These are phyloP conservation scores for Russula abietina DNA, from an alignment of 768 basidiomycete species.

Conservation along the genomic window DNA sequence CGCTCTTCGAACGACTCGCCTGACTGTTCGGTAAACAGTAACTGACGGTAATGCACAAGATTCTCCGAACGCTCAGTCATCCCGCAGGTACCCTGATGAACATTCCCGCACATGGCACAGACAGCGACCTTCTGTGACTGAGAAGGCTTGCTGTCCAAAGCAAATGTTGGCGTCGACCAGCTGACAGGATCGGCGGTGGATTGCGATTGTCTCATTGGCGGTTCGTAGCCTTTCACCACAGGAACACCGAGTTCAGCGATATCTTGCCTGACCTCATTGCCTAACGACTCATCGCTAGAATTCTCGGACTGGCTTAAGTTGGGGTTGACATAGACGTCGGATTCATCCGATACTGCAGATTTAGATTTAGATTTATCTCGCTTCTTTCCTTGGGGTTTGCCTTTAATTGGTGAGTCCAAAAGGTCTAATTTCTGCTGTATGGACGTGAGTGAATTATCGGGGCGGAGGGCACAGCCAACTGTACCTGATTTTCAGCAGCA, in stretches of 20 bases:
- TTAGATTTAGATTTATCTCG: slow-evolving; percentile 32
- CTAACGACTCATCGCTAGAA: slow-evolving; percentile 4
- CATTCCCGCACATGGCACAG: slow-evolving; percentile 60
- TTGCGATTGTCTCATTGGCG: neutral
- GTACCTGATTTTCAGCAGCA: slow-evolving; percentile 37
- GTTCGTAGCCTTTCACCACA: neutral
- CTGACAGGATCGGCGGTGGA: neutral
- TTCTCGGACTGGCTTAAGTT: slow-evolving; percentile 12
- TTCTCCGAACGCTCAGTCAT: slow-evolving; percentile 65
- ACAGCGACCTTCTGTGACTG: slow-evolving; percentile 20
- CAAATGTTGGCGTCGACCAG: neutral
- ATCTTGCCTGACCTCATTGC: neutral
- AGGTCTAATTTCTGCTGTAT: slow-evolving; percentile 30
- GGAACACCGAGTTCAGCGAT: neutral
- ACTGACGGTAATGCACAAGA: slow-evolving; percentile 61
- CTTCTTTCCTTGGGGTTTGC: slow-evolving; percentile 33
- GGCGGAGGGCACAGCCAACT: slow-evolving; percentile 25
- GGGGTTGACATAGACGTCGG: slow-evolving; percentile 35
- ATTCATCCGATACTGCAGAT: slow-evolving; percentile 35
- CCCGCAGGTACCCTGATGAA: slow-evolving; percentile 40
- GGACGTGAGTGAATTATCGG: slow-evolving; percentile 6
- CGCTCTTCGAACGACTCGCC: slow-evolving; percentile 63
- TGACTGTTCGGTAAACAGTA: slow-evolving; percentile 55
- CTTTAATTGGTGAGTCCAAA: slow-evolving; percentile 37
- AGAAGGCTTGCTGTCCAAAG: neutral